Conservation (phyloP, 495 filamentous ascomycete genomes). For the Glarea lozoyensis region DNA sequence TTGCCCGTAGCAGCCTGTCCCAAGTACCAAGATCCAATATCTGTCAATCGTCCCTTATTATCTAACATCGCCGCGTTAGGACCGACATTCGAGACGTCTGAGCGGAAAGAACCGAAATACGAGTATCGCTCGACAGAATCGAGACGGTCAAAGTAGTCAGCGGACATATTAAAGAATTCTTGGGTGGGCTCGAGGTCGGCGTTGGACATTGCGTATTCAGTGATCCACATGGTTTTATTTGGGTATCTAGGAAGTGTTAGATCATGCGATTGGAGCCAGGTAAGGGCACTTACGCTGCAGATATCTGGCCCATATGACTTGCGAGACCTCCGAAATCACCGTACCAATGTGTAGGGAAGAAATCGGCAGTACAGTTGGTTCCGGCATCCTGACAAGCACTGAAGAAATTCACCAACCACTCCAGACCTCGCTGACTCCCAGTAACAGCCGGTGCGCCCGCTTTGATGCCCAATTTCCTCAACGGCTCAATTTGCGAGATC, state of each 20-base stretch:
- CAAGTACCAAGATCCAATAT: constrained; percentile 69
- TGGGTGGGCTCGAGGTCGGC: constrained; percentile 43
- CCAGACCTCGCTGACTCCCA: constrained; percentile 42
- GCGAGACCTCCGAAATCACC: constrained; percentile 66
- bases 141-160: constrained; percentile 55
- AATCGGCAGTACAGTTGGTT: constrained; percentile 55
- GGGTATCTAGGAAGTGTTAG: constrained; percentile 27
- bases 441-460: constrained; percentile 53
- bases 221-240: constrained; percentile 60
- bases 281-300: constrained; percentile 33
- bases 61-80: constrained; percentile 58
- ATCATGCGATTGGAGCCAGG: neutral
- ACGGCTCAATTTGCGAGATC: constrained; percentile 57
- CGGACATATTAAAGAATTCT: constrained; percentile 52
- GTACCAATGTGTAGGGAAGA: constrained; percentile 72
- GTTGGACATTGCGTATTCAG: constrained; percentile 53
- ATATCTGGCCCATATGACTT: constrained; percentile 56
- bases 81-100: constrained; percentile 56
- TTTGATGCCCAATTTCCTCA: constrained; percentile 46
- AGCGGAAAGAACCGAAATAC: constrained; percentile 66
- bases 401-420: constrained; percentile 57
- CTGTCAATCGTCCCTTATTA: constrained; percentile 50
- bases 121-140: constrained; percentile 55
- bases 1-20: constrained; percentile 43
- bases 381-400: constrained; percentile 35